A percentile compares a stretch with the other conserved stretches of the same genome.
These are phyloP conservation scores for Aechmea fasciata DNA, from an alignment of 176 grass and related monocot genomes.

Conservation along the genomic window DNA sequence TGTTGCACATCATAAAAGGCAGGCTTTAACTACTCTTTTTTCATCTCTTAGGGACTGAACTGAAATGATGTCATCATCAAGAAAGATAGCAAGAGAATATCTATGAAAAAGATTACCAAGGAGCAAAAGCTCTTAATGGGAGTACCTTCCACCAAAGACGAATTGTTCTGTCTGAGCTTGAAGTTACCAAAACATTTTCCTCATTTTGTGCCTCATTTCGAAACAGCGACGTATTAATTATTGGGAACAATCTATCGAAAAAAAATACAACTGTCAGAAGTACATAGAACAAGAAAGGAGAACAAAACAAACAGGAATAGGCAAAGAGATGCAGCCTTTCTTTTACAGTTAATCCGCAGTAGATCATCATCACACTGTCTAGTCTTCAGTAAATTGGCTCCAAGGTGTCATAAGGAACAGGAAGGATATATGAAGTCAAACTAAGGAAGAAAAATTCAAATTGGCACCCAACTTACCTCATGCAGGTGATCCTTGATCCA, in stretches of 20 bases:
- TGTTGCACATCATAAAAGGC: too few relatives aligned
- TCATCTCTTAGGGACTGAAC: too few relatives aligned
- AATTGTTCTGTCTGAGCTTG: slow-evolving; percentile 80
- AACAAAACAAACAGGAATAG: background rate
- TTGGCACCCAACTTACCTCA: slow-evolving; percentile 39
- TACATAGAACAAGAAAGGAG: background rate
- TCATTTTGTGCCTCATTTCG: slow-evolving; percentile 43
- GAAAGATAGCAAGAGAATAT: background rate
- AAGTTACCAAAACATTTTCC: slow-evolving; percentile 69
- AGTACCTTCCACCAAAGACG: slow-evolving; percentile 81
- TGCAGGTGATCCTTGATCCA: slow-evolving; percentile 71
- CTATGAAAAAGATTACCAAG: background rate
- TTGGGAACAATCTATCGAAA: slow-evolving; percentile 53
- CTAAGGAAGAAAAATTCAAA: slow-evolving; percentile 15
- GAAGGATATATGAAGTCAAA: background rate
- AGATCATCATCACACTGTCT: too few relatives aligned
- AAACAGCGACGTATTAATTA: slow-evolving; percentile 55
- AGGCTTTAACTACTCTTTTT: too few relatives aligned
- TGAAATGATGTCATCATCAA: background rate
- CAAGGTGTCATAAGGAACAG: too few relatives aligned
- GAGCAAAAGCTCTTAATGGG: background rate
- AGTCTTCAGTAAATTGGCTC: too few relatives aligned
- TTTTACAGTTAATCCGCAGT: too few relatives aligned
- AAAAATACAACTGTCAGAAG: slow-evolving; percentile 9
- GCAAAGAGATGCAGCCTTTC: background rate